phyloP scores from a whole-genome alignment of 768 basidiomycete genomes.

The Leccinellum albellum region DNA sequence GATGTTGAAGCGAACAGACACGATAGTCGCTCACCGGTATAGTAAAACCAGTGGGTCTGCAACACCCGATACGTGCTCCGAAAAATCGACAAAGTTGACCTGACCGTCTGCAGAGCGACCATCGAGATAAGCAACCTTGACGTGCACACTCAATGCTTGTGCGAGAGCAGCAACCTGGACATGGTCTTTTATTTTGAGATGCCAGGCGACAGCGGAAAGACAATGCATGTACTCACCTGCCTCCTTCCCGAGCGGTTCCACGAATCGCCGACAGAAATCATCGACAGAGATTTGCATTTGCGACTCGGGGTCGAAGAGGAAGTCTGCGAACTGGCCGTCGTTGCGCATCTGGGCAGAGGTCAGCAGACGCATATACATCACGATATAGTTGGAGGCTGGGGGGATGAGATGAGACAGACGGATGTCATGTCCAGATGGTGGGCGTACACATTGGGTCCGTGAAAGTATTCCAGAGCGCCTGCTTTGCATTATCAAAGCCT shows the following conservation, averaged over 20 bases:
- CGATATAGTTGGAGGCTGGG: conserved; percentile 66
- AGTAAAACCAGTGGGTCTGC: conserved; percentile 61
- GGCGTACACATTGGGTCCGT: conserved; percentile 47
- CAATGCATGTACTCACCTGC: conserved; percentile 46
- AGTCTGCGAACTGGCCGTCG: conserved; percentile 56
- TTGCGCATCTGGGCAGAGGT: conserved; percentile 78
- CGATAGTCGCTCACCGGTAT: conserved; percentile 55
- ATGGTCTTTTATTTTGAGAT: conserved; percentile 50
- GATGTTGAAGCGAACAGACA: background rate
- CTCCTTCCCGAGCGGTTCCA: conserved; percentile 75
- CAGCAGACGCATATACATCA: conserved; percentile 75
- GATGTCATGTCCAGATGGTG: background rate
- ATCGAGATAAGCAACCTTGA: conserved; percentile 80
- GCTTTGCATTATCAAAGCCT: conserved; percentile 28
- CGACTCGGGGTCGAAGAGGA: conserved; percentile 75
- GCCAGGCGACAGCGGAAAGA: background rate
- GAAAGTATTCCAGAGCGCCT: conserved; percentile 42
- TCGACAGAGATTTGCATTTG: conserved; percentile 51
- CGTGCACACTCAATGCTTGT: conserved; percentile 58
- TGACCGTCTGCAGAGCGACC: conserved; percentile 46
- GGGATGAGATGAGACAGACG: background rate
- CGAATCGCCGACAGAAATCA: conserved; percentile 73
- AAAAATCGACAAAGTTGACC: conserved; percentile 68
- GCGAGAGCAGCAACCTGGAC: conserved; percentile 78
- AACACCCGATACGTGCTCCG: conserved; percentile 42